Percentiles rank a stretch among this genome's conserved stretches.
phyloP scores from a whole-genome alignment of 495 filamentous ascomycete genomes.

The Cercophora samala region DNA sequence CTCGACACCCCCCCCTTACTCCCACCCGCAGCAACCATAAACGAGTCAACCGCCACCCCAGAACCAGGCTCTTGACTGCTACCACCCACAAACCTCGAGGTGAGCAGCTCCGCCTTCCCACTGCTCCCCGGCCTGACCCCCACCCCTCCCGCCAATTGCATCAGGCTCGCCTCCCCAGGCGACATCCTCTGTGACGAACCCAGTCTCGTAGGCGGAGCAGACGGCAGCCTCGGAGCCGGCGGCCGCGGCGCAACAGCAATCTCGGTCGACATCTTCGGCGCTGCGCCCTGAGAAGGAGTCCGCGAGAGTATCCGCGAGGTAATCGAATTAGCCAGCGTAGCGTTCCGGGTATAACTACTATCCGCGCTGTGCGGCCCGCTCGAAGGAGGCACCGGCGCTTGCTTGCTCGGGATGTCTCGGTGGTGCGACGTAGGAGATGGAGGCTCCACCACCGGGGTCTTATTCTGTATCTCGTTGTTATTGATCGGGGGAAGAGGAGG shows the following conservation, averaged over 20 bases:
- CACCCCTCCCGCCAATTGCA: slow-evolving; percentile 21
- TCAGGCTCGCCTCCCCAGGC: slow-evolving; percentile 23
- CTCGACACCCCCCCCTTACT: slow-evolving; percentile 19
- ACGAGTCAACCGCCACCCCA: slow-evolving; percentile 29
- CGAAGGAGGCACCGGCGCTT: slow-evolving; percentile 10
- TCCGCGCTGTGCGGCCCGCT: slow-evolving; percentile 11
- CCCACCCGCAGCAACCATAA: slow-evolving; percentile 20
- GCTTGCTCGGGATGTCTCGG: slow-evolving; percentile 1
- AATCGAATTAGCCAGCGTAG: slow-evolving; percentile 45
- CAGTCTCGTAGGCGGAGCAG: slow-evolving; percentile 18
- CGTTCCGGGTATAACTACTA: slow-evolving; percentile 27
- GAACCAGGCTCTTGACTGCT: slow-evolving; percentile 41
- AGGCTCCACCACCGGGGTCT: background rate
- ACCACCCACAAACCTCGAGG: slow-evolving; percentile 48
- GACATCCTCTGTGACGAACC: slow-evolving; percentile 40
- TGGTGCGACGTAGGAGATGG: slow-evolving; percentile 6
- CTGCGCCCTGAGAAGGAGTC: slow-evolving; percentile 51
- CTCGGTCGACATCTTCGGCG: slow-evolving; percentile 58
- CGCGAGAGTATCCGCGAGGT: slow-evolving; percentile 59
- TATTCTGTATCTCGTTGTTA: slow-evolving; percentile 9
- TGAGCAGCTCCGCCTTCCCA: slow-evolving; percentile 46
- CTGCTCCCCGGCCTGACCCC: slow-evolving; percentile 40
- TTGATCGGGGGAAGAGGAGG: slow-evolving; percentile 13
- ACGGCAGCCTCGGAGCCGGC: background rate
- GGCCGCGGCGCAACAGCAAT: slow-evolving; percentile 43